Evolutionary conservation across 371 early-diverging fungal species (phyloP), one percentile per base, ranked within the genome.

Genomic region (Zopfochytrium polystomum): DNA sequence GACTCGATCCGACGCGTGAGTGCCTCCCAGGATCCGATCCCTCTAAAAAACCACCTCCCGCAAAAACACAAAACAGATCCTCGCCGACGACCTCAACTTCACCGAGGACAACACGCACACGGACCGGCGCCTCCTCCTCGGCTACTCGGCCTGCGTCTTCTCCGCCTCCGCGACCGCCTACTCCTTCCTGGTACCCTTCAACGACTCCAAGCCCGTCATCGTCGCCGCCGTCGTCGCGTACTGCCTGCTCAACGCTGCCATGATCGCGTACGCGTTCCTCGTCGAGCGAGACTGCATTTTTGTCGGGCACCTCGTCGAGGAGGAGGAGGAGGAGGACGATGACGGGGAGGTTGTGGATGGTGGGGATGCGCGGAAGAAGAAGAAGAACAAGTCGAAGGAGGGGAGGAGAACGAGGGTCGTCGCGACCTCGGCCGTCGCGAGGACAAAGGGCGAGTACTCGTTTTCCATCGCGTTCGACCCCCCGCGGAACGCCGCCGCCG

Each of bases 51-150:
- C 46, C 26, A 15, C 20, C 27, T 13, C 55, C 47, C 50, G 13
- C n/a, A 43, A 30, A 43, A 33, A 33, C 34, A 23, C 0, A 25
- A 26, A 45, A 0, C 68, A 82, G 79, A 74, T 79, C 54, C 70
- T 85, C 45, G 64, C 44, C n/a, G 56, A 61, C 20, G 75, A 79
- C 50, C 60, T 60, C 49, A 71, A 76, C 1, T 85, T 76, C 70
- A 71, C 56, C 33, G 81, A 85, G 62, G 68, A 74, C 68, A 74
- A 83, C 62, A 78, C 76, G n/a, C 83, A 84, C 67, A 74, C 77
- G 13, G 85, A 85, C 62, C 62, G 74, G 29, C 77, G 80, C 60
- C 74, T 85, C 13, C 49, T 80, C 7, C 66, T 82, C 20, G 85
- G 85, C 18, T 85, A 80, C 67, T 53, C 73, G 7, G 76, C 83